Percentiles rank a stretch among this genome's conserved stretches.
Evolutionary conservation across 2,329 filamentous ascomycete species (phyloP).

Genomic region (Penicillium sp.): DNA sequence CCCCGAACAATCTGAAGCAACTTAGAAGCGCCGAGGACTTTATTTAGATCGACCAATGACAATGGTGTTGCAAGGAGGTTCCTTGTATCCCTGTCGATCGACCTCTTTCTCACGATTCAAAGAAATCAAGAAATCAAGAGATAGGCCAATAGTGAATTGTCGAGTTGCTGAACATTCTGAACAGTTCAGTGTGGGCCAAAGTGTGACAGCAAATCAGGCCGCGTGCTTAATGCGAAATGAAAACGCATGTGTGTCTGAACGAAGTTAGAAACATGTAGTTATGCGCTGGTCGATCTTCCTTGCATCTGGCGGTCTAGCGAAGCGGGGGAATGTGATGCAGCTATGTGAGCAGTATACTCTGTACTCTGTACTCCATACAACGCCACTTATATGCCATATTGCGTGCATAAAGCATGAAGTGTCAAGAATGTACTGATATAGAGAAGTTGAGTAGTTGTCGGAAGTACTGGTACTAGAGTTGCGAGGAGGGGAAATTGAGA

Average conservation of each 20-base stretch:
- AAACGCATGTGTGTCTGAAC: slow-evolving; percentile 18
- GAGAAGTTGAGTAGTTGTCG: not conserved
- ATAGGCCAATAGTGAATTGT: not conserved
- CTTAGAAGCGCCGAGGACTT: slow-evolving; percentile 30
- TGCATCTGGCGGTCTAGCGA: slow-evolving; percentile 27
- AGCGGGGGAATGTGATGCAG: slow-evolving; percentile 10
- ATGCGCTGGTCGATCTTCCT: slow-evolving; percentile 28
- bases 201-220: slow-evolving; percentile 16
- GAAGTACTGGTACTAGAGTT: not conserved
- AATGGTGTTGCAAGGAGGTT: slow-evolving; percentile 16
- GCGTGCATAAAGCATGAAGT: slow-evolving; percentile 1
- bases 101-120: not conserved
- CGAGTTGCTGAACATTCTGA: slow-evolving; percentile 6
- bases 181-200: slow-evolving; percentile 17
- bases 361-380: not conserved
- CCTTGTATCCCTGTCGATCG: slow-evolving; percentile 23
- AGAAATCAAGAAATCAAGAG: not conserved
- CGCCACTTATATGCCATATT: not conserved
- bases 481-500: not conserved
- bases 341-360: not conserved
- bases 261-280: slow-evolving; percentile 5
- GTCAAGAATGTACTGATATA: slow-evolving; percentile 1
- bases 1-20: slow-evolving; percentile 20
- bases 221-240: slow-evolving; percentile 10
- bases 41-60: slow-evolving; percentile 27